Conservation (phyloP, 2,329 filamentous ascomycete genomes). For the Neofusicoccum ribis region DNA sequence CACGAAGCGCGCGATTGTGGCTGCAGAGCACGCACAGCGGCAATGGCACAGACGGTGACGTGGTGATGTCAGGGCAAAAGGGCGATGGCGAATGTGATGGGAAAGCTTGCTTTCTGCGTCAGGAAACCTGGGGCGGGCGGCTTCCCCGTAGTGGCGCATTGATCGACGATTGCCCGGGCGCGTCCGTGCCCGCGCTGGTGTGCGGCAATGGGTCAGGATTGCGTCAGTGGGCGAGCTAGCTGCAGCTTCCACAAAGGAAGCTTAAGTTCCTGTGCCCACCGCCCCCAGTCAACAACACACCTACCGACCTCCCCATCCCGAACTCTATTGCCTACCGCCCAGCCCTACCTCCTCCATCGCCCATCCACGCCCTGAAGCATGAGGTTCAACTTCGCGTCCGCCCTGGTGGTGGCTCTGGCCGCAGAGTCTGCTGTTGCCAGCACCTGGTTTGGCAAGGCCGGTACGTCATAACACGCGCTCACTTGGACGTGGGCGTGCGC, state of each 20-base stretch:
- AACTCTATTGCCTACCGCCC: neutral
- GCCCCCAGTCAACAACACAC: neutral
- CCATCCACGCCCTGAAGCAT: slow-evolving; percentile 52
- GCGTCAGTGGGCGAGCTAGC: slow-evolving; percentile 14
- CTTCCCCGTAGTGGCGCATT: slow-evolving; percentile 2
- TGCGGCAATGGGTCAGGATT: neutral
- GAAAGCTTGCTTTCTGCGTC: slow-evolving; percentile 8
- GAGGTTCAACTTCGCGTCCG: slow-evolving; percentile 70
- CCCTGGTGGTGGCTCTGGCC: slow-evolving; percentile 71
- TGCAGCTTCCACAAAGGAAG: slow-evolving; percentile 17
- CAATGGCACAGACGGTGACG: neutral
- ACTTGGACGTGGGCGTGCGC: neutral
- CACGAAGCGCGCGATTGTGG: slow-evolving; percentile 1
- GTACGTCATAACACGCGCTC: slow-evolving; percentile 54
- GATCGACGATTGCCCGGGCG: slow-evolving; percentile 6
- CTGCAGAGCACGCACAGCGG: neutral
- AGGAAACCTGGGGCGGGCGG: slow-evolving; percentile 1
- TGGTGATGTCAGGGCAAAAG: slow-evolving; percentile 12
- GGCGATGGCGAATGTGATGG: neutral
- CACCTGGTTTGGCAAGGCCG: slow-evolving; percentile 82
- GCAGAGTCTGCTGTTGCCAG: slow-evolving; percentile 69
- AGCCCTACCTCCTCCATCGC: slow-evolving; percentile 16
- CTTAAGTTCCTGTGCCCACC: slow-evolving; percentile 12
- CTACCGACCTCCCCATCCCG: slow-evolving; percentile 14
- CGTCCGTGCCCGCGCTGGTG: neutral